These are phyloP conservation scores for Ophiostoma australiae DNA, from an alignment of 2,329 filamentous ascomycete species.

Conservation along the genomic window DNA sequence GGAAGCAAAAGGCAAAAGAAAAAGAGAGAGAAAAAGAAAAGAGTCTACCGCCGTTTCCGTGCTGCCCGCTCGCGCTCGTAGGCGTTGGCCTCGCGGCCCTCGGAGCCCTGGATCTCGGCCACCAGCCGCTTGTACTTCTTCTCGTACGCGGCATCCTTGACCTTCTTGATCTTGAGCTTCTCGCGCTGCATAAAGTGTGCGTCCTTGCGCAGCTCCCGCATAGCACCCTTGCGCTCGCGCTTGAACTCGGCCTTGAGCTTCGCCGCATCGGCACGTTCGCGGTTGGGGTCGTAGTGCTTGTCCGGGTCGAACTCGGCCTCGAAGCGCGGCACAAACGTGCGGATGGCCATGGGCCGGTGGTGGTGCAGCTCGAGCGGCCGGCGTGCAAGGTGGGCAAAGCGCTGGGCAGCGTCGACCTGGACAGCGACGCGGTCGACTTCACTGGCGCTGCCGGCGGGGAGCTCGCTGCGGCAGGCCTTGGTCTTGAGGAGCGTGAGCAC, in stretches of 20 bases:
- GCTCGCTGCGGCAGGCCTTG: slow-evolving; percentile 43
- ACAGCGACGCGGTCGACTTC: slow-evolving; percentile 40
- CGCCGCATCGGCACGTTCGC: slow-evolving; percentile 76
- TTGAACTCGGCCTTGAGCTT: slow-evolving; percentile 89
- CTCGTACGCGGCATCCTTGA: slow-evolving; percentile 88
- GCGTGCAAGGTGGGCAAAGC: slow-evolving; percentile 60
- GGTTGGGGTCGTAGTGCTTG: slow-evolving; percentile 95
- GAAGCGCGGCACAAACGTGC: slow-evolving; percentile 85
- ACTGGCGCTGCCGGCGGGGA: slow-evolving; percentile 43
- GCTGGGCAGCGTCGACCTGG: slow-evolving; percentile 52
- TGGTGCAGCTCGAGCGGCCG: slow-evolving; percentile 82
- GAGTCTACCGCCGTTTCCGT: slow-evolving; percentile 56
- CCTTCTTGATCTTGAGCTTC: slow-evolving; percentile 86
- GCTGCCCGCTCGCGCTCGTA: slow-evolving; percentile 82
- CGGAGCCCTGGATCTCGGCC: slow-evolving; percentile 92
- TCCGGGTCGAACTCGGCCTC: slow-evolving; percentile 91
- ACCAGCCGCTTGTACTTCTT: slow-evolving; percentile 90
- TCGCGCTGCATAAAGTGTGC: slow-evolving; percentile 89
- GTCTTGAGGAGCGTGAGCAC: slow-evolving; percentile 56
- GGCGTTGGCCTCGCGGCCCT: slow-evolving; percentile 76
- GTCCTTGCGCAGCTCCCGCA: slow-evolving; percentile 93
- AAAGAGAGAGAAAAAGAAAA: neutral
- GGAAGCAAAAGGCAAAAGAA: neutral
- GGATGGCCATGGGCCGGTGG: slow-evolving; percentile 83
- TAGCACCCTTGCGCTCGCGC: slow-evolving; percentile 87